Evolutionary conservation across 768 basidiomycete species (phyloP), one percentile per base, ranked within the genome.

Genomic region (Royoungia palumana): DNA sequence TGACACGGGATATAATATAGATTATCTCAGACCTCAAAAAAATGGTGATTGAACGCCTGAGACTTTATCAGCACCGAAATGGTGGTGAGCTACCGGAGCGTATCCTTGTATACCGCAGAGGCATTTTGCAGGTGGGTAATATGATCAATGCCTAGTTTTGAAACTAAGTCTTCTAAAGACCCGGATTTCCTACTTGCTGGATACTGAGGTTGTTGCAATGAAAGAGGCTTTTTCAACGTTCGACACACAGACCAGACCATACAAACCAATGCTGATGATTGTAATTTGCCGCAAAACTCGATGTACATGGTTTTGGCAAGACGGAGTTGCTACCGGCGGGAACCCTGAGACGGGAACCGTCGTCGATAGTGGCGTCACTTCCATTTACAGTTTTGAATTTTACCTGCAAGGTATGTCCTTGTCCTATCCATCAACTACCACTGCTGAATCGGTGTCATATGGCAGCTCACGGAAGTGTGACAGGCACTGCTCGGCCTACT

Each of bases 121-220:
- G 87, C 38, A 83, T 88, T 20, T 87, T 84, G 2, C 85, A 87
- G 71, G 85, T 83, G 8, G 9, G 27, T 28, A 10, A 10, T 9
- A 10, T 10, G 27, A 2, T 10, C 11, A 10, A 28, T 28, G 27
- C 11, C 27, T 28, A 9, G 27, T 28, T 5, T 10, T 10, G 11
- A 9, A 9, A 28, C 27, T 28, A 28, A 28, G 8, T 28, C 27
- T 9, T 28, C 9, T 28, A 10, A 28, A 28, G 27, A 6, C 27
- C 27, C 41, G 32, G 64, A 32, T 28, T 24, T 28, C 46, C 21
- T 35, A 25, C 17, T 8, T 27, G 19, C 46, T 21, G 61, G 3
- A 17, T 12, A 21, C 10, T 2, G 76, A 77, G 56, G 65, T 75
- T 34, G 71, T 74, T 3, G 59, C 65, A 53, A 72, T 77, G 17